These are phyloP conservation scores for Globisporangium orthogonon DNA, from an alignment of 352 stramenopile species.

Conservation along the genomic window DNA sequence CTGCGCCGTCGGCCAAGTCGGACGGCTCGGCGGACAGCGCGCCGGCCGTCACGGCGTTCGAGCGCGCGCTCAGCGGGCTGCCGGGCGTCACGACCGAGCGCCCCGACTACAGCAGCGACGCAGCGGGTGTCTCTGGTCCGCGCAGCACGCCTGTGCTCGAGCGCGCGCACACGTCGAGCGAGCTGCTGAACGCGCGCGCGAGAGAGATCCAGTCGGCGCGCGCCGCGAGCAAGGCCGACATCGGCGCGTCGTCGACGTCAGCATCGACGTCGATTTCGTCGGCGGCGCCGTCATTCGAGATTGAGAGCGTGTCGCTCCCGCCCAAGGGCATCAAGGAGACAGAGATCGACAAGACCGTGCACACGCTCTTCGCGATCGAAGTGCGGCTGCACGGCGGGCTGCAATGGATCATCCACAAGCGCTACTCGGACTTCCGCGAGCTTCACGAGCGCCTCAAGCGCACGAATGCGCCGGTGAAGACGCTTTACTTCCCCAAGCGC, in stretches of 20 bases:
- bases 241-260: constrained; percentile 19
- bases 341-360: constrained; percentile 77
- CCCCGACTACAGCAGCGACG: constrained; percentile 10
- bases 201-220: constrained; percentile 43
- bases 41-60: constrained; percentile 20
- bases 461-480: constrained; percentile 70
- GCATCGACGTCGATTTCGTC: constrained; percentile 12
- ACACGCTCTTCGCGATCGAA: constrained; percentile 80
- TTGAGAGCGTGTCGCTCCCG: constrained; percentile 74
- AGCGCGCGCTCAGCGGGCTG: constrained; percentile 27
- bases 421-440: constrained; percentile 86
- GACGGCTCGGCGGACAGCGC: constrained; percentile 18
- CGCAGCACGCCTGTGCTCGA: constrained; percentile 46
- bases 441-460: constrained; percentile 81
- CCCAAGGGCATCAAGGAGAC: constrained; percentile 59
- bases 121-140: constrained; percentile 1
- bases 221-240: constrained; percentile 1
- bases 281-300: constrained; percentile 65
- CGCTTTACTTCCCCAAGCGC: constrained; percentile 81
- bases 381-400: constrained; percentile 70
- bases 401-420: constrained; percentile 87
- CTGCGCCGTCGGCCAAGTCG: constrained; percentile 21
- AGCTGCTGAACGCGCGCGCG: constrained; percentile 53
- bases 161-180: constrained; percentile 62
- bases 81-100: constrained; percentile 29